Conservation (phyloP, 2,329 filamentous ascomycete species). For the Fusarium hostae region DNA sequence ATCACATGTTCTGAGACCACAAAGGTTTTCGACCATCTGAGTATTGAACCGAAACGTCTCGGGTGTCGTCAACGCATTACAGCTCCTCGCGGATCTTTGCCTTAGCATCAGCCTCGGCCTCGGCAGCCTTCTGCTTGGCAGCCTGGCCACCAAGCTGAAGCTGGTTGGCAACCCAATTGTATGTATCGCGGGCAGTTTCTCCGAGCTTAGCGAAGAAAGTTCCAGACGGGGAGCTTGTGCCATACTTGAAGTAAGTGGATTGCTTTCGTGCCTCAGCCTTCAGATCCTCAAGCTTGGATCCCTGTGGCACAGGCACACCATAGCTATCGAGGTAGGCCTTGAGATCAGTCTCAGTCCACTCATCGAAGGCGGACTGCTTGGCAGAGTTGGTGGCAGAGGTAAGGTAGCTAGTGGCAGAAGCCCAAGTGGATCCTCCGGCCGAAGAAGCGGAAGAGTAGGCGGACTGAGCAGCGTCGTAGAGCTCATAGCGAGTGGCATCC, state of each 20-base stretch:
- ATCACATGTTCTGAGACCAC: background rate
- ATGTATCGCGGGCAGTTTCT: constrained; percentile 59
- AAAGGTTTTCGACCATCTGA: background rate
- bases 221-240: constrained; percentile 72
- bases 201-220: constrained; percentile 74
- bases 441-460: constrained; percentile 69
- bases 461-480: constrained; percentile 72
- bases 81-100: constrained; percentile 61
- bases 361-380: constrained; percentile 75
- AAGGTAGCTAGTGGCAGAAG: constrained; percentile 78
- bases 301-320: constrained; percentile 74
- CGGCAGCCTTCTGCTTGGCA: constrained; percentile 59
- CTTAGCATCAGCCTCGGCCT: constrained; percentile 48
- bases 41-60: background rate
- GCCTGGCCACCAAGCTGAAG: constrained; percentile 60
- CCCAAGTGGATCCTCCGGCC: constrained; percentile 67
- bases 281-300: constrained; percentile 74
- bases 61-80: constrained; percentile 46
- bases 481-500: constrained; percentile 76
- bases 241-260: constrained; percentile 80
- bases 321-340: constrained; percentile 85
- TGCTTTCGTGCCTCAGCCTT: constrained; percentile 78
- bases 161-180: constrained; percentile 64
- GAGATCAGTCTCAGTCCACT: constrained; percentile 78
- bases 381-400: constrained; percentile 71